A percentile compares a stretch with the other conserved stretches of the same genome.
These are phyloP conservation scores for Phycomyces blakesleeanus DNA, from an alignment of 192 early-diverging fungal species.

Conservation along the genomic window DNA sequence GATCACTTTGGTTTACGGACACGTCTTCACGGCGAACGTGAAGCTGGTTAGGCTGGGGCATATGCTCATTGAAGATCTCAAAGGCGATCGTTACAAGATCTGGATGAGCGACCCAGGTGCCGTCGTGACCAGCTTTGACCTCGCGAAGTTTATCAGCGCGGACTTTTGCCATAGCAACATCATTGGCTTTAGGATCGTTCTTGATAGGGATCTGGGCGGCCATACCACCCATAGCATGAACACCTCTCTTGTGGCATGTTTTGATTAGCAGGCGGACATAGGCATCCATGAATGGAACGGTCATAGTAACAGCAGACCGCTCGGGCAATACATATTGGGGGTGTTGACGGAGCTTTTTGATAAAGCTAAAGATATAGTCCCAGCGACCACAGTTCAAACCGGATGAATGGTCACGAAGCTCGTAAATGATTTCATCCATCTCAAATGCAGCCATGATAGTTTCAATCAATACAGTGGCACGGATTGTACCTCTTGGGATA, in stretches of 20 bases:
- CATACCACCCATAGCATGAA: constrained; percentile 99
- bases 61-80: constrained; percentile 87
- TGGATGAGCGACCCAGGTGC: constrained; percentile 95
- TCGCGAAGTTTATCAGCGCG: constrained; percentile 93
- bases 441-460: constrained; percentile 95
- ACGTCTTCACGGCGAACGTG: constrained; percentile 89
- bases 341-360: constrained; percentile 93
- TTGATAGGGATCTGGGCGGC: constrained; percentile 99
- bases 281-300: constrained; percentile 95
- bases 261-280: constrained; percentile 95
- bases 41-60: constrained; percentile 94
- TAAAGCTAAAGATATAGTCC: constrained; percentile 98
- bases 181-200: constrained; percentile 83
- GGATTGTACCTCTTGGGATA: constrained; percentile 91
- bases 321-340: constrained; percentile 84
- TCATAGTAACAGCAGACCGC: constrained; percentile 89
- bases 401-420: constrained; percentile 95
- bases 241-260: constrained; percentile 97
- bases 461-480: constrained; percentile 95
- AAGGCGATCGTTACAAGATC: constrained; percentile 88
- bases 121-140: constrained; percentile 90
- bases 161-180: constrained; percentile 89
- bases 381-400: constrained; percentile 98
- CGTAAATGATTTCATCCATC: constrained; percentile 99
- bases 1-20: constrained; percentile 69